phyloP scores from a whole-genome alignment of 2,329 filamentous ascomycete species.

The Cordyceps sp. region DNA sequence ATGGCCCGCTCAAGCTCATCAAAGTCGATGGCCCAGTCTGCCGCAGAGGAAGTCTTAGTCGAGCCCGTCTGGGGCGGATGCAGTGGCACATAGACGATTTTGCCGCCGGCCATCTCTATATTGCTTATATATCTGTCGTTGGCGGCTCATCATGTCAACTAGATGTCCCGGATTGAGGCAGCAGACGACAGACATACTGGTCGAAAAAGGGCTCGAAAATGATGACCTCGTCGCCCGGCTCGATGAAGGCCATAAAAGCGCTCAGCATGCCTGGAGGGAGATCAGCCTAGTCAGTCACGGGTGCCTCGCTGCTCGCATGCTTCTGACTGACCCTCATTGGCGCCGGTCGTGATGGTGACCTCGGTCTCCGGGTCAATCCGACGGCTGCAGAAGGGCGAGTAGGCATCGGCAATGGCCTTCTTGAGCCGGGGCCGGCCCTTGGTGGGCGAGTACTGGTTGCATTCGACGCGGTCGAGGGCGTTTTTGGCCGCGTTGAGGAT shows the following conservation, averaged over 20 bases:
- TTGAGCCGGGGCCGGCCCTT: conserved; percentile 81
- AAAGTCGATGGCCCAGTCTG: conserved; percentile 80
- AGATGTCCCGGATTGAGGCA: too few relatives aligned
- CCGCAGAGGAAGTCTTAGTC: conserved; percentile 63
- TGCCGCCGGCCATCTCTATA: conserved; percentile 95
- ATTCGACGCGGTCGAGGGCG: conserved; percentile 79
- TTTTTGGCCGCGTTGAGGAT: conserved; percentile 83
- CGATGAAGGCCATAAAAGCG: conserved; percentile 95
- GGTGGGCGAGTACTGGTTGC: conserved; percentile 96
- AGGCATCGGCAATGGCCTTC: conserved; percentile 85
- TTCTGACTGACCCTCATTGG: conserved; percentile 45
- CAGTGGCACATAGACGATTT: conserved; percentile 88
- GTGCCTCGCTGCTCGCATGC: too few relatives aligned
- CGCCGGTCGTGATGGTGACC: conserved; percentile 84
- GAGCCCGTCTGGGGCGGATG: conserved; percentile 73
- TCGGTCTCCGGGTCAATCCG: conserved; percentile 77
- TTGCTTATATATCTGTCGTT: conserved; percentile 59
- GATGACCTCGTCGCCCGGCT: conserved; percentile 89
- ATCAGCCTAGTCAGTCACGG: not conserved
- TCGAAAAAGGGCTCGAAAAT: conserved; percentile 98
- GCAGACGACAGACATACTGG: conserved; percentile 36
- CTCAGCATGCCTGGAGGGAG: conserved; percentile 56
- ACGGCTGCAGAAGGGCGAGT: conserved; percentile 76
- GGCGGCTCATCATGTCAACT: not conserved
- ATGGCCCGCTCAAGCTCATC: conserved; percentile 66